Percentiles rank a stretch among this genome's conserved stretches.
Conservation (phyloP, 768 basidiomycete species). For the Sistotremastrum niveocremeum region DNA sequence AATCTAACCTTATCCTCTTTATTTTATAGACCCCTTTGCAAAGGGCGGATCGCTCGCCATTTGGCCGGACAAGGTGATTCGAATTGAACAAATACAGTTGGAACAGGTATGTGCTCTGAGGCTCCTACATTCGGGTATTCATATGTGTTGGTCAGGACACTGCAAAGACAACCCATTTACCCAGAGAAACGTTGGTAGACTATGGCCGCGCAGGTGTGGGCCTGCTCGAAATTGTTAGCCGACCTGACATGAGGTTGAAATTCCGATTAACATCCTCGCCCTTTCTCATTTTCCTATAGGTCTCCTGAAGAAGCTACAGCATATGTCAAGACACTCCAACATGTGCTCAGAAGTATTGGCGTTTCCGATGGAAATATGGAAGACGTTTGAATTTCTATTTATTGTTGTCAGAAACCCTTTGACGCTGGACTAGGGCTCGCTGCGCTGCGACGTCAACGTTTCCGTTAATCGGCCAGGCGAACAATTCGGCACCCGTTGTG, state of each 20-base stretch:
- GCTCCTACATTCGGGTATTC: constrained; percentile 1
- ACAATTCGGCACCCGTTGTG: constrained; percentile 57
- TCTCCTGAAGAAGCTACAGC: constrained; percentile 84
- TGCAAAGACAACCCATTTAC: constrained; percentile 62
- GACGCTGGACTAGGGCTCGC: constrained; percentile 54
- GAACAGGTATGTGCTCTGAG: constrained; percentile 56
- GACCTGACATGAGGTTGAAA: constrained; percentile 67
- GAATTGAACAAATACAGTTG: constrained; percentile 88
- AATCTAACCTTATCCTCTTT: background rate
- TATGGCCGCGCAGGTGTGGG: constrained; percentile 83
- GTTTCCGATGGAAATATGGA: constrained; percentile 97
- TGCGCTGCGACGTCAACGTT: constrained; percentile 92
- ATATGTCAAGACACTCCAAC: constrained; percentile 76
- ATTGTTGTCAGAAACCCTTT: background rate
- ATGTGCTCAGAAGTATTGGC: constrained; percentile 67
- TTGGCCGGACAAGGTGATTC: constrained; percentile 32
- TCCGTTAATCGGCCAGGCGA: constrained; percentile 63
- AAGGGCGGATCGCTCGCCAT: constrained; percentile 40
- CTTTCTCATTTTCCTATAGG: constrained; percentile 12
- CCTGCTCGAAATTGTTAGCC: constrained; percentile 92
- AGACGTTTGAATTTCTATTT: constrained; percentile 36
- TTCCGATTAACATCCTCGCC: background rate
- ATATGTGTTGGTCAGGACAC: constrained; percentile 52
- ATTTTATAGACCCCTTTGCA: constrained; percentile 59
- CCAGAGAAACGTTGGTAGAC: constrained; percentile 50